phyloP scores from a whole-genome alignment of 2,329 filamentous ascomycete species.

The Monosporascus sp. region DNA sequence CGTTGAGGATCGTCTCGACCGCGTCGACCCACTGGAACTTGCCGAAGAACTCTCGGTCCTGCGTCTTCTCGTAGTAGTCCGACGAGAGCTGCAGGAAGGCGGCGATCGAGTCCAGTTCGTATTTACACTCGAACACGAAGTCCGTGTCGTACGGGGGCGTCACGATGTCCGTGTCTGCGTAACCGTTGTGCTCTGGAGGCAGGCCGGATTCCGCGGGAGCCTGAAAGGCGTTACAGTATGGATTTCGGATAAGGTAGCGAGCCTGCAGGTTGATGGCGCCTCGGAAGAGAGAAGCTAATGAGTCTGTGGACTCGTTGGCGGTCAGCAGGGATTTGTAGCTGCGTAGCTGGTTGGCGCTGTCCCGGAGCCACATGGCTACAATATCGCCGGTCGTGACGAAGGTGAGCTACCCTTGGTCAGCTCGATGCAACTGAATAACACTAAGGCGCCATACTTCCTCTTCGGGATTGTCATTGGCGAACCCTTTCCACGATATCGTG shows the following conservation, averaged over 20 bases:
- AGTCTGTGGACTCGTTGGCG: slow-evolving; percentile 44
- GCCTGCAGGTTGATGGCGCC: slow-evolving; percentile 74
- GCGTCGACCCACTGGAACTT: slow-evolving; percentile 64
- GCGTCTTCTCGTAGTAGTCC: slow-evolving; percentile 65
- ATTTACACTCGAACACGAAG: slow-evolving; percentile 79
- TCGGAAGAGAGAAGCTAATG: slow-evolving; percentile 63
- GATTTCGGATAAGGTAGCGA: slow-evolving; percentile 62
- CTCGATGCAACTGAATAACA: slow-evolving; percentile 34
- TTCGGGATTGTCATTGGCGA: slow-evolving; percentile 46
- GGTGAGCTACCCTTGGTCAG: slow-evolving; percentile 54
- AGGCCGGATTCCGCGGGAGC: slow-evolving; percentile 73
- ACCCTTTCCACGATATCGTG: slow-evolving; percentile 63
- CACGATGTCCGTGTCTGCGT: slow-evolving; percentile 54
- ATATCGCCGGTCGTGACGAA: slow-evolving; percentile 87
- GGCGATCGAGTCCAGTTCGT: slow-evolving; percentile 75
- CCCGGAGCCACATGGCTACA: slow-evolving; percentile 88
- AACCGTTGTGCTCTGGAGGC: slow-evolving; percentile 49
- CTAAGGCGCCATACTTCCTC: slow-evolving; percentile 59
- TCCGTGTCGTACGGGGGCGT: slow-evolving; percentile 60
- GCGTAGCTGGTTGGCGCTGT: slow-evolving; percentile 77
- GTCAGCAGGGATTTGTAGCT: slow-evolving; percentile 64
- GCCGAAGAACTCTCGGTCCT: slow-evolving; percentile 61
- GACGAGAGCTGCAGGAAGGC: slow-evolving; percentile 69
- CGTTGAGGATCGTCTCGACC: slow-evolving; percentile 54
- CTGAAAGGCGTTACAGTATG: slow-evolving; percentile 94